Evolutionary conservation across 2,329 filamentous ascomycete species (phyloP).

Genomic region (Alternaria triticina): DNA sequence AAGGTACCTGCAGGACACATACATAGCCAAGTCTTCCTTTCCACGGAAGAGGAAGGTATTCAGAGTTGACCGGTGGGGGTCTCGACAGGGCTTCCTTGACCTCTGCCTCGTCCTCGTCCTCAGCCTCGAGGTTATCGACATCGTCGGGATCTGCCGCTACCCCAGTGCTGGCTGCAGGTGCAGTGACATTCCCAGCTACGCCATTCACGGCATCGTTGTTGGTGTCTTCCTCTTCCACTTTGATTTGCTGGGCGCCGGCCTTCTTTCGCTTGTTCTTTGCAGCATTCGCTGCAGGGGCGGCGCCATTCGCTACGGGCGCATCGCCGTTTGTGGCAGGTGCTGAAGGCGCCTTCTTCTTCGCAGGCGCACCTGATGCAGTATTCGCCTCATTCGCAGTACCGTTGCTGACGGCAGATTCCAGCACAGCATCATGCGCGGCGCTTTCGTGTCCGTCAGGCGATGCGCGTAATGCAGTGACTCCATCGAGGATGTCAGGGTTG

Average conservation of each 20-base stretch:
- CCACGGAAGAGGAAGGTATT: constrained; percentile 86
- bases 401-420: constrained; percentile 15
- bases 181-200: constrained; percentile 22
- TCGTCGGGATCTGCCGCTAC: constrained; percentile 58
- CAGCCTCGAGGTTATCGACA: constrained; percentile 47
- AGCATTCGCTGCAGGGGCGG: constrained; percentile 17
- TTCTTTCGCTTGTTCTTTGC: constrained; percentile 36
- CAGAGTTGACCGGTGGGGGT: constrained; percentile 81
- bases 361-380: constrained; percentile 20
- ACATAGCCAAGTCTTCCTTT: constrained; percentile 89
- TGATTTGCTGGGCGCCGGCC: constrained; percentile 31
- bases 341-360: constrained; percentile 17
- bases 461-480: constrained; percentile 50
- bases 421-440: constrained; percentile 12
- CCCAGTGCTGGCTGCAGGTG: constrained; percentile 19
- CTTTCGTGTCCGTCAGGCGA: constrained; percentile 51
- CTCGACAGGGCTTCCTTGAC: constrained; percentile 65
- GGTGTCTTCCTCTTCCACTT: constrained; percentile 26
- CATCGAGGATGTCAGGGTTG: constrained; percentile 53
- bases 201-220: constrained; percentile 15
- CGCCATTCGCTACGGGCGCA: constrained; percentile 13
- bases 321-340: constrained; percentile 19
- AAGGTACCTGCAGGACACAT: constrained; percentile 45
- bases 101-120: constrained; percentile 62
- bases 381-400: constrained; percentile 19